Conservation (phyloP, 2,329 filamentous ascomycete species). For the Hyphodiscus sp. region DNA sequence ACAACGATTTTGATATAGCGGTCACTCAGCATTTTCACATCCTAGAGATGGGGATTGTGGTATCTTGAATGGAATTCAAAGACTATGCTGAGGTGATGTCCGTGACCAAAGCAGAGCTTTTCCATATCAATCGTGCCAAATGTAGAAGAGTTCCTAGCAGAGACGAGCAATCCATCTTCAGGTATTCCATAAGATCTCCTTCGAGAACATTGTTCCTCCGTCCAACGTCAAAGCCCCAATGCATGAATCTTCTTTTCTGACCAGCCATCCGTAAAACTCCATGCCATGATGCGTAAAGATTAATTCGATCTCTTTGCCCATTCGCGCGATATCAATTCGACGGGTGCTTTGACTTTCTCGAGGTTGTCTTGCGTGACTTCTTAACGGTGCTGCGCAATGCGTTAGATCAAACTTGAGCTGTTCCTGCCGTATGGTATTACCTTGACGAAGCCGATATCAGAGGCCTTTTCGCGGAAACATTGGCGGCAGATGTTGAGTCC, state of each 20-base stretch:
- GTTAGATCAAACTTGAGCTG: conserved; percentile 4
- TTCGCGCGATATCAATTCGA: conserved; percentile 14
- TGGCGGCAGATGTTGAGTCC: conserved; percentile 84
- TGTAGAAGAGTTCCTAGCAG: background rate
- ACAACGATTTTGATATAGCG: background rate
- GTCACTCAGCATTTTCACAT: background rate
- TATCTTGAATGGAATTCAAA: conserved; percentile 1
- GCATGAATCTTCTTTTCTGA: background rate
- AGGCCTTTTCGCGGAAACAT: conserved; percentile 69
- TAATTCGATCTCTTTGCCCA: conserved; percentile 10
- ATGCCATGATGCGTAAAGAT: conserved; percentile 16
- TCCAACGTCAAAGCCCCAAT: conserved; percentile 10
- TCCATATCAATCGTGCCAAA: background rate
- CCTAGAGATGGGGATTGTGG: background rate
- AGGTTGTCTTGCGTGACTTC: conserved; percentile 11
- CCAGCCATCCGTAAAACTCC: conserved; percentile 19
- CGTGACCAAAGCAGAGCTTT: background rate
- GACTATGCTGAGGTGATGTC: background rate
- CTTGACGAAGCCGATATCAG: conserved; percentile 70
- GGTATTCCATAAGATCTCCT: conserved; percentile 12
- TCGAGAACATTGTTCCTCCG: conserved; percentile 9
- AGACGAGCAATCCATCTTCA: conserved; percentile 13
- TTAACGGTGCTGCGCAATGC: conserved; percentile 23
- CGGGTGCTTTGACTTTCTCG: conserved; percentile 3
- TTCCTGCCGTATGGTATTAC: conserved; percentile 33